Evolutionary conservation across 2,329 filamentous ascomycete species (phyloP).

Genomic region (Pseudohalonectria lignicola): DNA sequence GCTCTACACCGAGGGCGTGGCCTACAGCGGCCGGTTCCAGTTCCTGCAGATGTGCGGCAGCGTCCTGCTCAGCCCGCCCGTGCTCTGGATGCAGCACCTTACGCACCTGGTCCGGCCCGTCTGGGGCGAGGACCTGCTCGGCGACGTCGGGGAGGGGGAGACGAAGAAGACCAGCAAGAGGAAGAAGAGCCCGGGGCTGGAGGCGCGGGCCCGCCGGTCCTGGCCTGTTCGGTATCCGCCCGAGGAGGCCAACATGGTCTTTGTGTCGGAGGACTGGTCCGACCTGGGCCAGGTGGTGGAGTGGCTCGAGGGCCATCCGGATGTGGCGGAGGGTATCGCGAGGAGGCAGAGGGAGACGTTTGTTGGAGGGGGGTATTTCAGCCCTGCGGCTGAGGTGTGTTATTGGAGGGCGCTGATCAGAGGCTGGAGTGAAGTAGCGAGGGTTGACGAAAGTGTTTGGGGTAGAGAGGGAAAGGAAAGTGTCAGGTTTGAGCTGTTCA

Average conservation of each 20-base stretch:
- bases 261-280: constrained; percentile 38
- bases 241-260: constrained; percentile 34
- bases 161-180: not conserved
- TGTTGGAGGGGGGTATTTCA: constrained; percentile 31
- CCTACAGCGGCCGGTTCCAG: constrained; percentile 39
- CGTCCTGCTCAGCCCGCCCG: constrained; percentile 34
- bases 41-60: constrained; percentile 38
- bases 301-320: constrained; percentile 32
- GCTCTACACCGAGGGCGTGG: constrained; percentile 41
- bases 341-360: constrained; percentile 31
- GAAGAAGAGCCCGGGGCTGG: constrained; percentile 8
- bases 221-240: constrained; percentile 26
- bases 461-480: constrained; percentile 19
- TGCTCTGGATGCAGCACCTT: constrained; percentile 36
- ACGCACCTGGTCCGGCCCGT: constrained; percentile 34
- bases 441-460: constrained; percentile 21
- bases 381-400: constrained; percentile 37
- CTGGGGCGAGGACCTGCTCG: constrained; percentile 22
- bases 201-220: constrained; percentile 12
- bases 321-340: constrained; percentile 33
- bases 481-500: constrained; percentile 28
- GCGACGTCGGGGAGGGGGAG: constrained; percentile 1
- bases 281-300: constrained; percentile 33
- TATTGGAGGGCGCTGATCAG: constrained; percentile 39
- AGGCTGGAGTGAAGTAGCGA: constrained; percentile 32